These are phyloP conservation scores for Phytopythium litorale DNA, from an alignment of 352 stramenopile species.

Conservation along the genomic window DNA sequence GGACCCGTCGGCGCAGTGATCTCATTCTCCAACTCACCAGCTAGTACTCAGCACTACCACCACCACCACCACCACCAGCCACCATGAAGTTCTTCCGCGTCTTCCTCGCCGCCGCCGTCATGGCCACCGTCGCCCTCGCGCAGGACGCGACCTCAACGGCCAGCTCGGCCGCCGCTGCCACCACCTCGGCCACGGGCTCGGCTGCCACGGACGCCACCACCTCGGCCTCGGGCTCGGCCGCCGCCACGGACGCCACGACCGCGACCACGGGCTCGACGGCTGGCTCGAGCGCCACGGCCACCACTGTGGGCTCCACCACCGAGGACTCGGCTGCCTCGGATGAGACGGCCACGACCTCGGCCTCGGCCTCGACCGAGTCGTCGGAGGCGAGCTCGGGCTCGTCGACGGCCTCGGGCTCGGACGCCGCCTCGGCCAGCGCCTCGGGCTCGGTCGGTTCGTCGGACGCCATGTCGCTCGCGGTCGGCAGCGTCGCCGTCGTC, in stretches of 20 bases:
- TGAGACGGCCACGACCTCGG: neutral
- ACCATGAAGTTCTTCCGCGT: slow-evolving; percentile 17
- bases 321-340: slow-evolving; percentile 8
- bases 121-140: slow-evolving; percentile 4
- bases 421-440: slow-evolving; percentile 6
- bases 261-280: slow-evolving; percentile 3
- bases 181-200: slow-evolving; percentile 1
- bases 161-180: neutral
- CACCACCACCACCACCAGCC: neutral
- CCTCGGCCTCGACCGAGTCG: neutral
- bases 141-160: neutral
- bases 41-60: slow-evolving; percentile 9
- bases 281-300: slow-evolving; percentile 8
- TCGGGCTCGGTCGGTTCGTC: slow-evolving; percentile 15
- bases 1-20: neutral
- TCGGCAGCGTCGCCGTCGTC: slow-evolving; percentile 9
- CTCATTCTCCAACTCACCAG: slow-evolving; percentile 17
- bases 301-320: slow-evolving; percentile 6
- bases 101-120: slow-evolving; percentile 11
- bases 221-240: slow-evolving; percentile 2
- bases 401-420: slow-evolving; percentile 1
- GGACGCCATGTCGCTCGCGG: slow-evolving; percentile 10
- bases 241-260: neutral
- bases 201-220: slow-evolving; percentile 1
- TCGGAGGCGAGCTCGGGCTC: neutral